Evolutionary conservation across 2,329 filamentous ascomycete species (phyloP).

Genomic region (Alternaria ventricosa): DNA sequence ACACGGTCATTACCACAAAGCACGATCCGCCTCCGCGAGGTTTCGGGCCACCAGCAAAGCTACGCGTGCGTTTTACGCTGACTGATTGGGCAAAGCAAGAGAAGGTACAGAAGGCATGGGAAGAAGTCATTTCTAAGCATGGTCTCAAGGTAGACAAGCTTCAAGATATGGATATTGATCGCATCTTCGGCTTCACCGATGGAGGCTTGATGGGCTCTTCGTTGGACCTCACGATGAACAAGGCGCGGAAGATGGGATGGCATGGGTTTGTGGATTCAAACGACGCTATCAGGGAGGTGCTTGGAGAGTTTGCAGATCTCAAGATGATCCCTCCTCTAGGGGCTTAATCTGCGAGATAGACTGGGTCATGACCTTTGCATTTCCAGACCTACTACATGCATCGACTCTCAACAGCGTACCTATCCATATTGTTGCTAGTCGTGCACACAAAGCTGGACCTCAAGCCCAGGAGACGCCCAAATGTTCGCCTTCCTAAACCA

Average conservation of each 20-base stretch:
- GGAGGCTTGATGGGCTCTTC: constrained; percentile 43
- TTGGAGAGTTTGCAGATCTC: constrained; percentile 51
- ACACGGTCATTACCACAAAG: constrained; percentile 24
- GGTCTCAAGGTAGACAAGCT: constrained; percentile 51
- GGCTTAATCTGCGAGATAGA: background rate
- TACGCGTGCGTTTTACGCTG: constrained; percentile 52
- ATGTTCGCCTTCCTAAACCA: background rate
- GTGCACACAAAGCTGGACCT: background rate
- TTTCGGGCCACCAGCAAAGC: constrained; percentile 53
- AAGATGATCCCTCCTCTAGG: constrained; percentile 51
- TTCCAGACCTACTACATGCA: background rate
- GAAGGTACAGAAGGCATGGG: constrained; percentile 55
- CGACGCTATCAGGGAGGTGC: constrained; percentile 53
- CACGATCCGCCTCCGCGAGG: constrained; percentile 41
- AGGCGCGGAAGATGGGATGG: constrained; percentile 56
- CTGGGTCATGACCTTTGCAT: too few species aligned
- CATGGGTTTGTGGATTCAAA: constrained; percentile 55
- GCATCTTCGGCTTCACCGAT: constrained; percentile 57
- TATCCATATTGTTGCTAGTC: too few species aligned
- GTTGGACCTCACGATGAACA: constrained; percentile 51
- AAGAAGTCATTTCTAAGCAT: constrained; percentile 52
- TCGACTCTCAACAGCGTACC: background rate
- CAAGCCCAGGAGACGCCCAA: background rate
- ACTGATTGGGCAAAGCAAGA: constrained; percentile 55
- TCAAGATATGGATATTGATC: constrained; percentile 50